A percentile compares a stretch with the other conserved stretches of the same genome.
Conservation (phyloP, 2,329 filamentous ascomycete species). For the Setomelanomma holmii region DNA sequence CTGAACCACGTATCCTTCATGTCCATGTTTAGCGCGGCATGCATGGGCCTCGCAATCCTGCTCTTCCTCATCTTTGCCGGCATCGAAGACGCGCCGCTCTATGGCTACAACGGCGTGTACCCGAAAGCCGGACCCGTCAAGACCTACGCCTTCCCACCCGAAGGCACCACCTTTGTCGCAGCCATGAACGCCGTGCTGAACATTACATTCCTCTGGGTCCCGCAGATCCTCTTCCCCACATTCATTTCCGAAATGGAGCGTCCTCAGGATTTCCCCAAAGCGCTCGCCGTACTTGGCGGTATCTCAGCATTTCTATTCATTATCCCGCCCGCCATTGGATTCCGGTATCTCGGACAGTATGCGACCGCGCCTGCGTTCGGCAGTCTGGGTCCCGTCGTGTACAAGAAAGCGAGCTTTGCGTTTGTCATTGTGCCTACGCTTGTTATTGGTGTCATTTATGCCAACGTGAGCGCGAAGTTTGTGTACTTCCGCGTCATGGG, state of each 20-base stretch:
- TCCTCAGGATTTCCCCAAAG: constrained; percentile 85
- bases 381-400: constrained; percentile 73
- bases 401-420: constrained; percentile 86
- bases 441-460: constrained; percentile 88
- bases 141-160: constrained; percentile 71
- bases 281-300: constrained; percentile 86
- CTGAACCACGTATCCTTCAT: constrained; percentile 81
- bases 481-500: constrained; percentile 88
- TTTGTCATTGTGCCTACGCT: constrained; percentile 96
- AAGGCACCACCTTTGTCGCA: constrained; percentile 77
- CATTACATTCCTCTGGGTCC: constrained; percentile 94
- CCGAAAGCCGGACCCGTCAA: constrained; percentile 64
- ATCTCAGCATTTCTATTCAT: constrained; percentile 88
- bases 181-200: constrained; percentile 90
- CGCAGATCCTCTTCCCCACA: constrained; percentile 88
- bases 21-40: constrained; percentile 78
- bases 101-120: constrained; percentile 65
- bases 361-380: constrained; percentile 87
- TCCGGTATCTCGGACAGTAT: constrained; percentile 86
- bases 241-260: constrained; percentile 94
- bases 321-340: constrained; percentile 80
- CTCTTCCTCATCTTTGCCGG: constrained; percentile 82
- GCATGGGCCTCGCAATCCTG: constrained; percentile 87
- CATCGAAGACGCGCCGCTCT: constrained; percentile 71
- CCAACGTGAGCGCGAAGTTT: constrained; percentile 86